A percentile compares a stretch with the other conserved stretches of the same genome.
phyloP scores from a whole-genome alignment of 305 asterid genomes.

The Rubia peregrina region DNA sequence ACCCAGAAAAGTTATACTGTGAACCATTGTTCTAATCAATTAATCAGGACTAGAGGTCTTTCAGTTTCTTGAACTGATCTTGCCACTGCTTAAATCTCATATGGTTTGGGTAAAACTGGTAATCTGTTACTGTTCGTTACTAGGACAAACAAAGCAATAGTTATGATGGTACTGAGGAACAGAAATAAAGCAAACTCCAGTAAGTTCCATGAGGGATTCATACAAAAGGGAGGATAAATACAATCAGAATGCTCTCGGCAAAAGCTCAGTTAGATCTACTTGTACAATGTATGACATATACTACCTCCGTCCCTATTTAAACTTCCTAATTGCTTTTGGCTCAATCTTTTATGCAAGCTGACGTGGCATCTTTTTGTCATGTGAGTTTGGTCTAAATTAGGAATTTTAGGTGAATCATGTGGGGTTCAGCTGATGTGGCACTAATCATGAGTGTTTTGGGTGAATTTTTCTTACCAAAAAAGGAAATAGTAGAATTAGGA shows the following conservation, averaged over 20 bases:
- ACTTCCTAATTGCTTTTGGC: no score
- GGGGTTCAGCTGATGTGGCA: no score
- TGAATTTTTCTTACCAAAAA: no score
- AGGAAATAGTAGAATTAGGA: no score
- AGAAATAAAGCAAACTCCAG: no score
- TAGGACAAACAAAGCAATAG: background rate
- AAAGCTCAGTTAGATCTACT: background rate
- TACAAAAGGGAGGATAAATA: background rate
- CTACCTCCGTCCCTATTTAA: background rate
- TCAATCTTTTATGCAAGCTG: no score
- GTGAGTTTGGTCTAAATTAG: no score
- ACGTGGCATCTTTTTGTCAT: no score
- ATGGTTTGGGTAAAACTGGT: background rate
- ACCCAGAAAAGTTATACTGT: background rate
- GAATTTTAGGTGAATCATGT: no score
- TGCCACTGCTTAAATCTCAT: background rate
- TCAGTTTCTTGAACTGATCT: background rate
- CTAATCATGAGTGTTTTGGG: no score
- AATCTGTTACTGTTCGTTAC: background rate
- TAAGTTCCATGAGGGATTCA: background rate
- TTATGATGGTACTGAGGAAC: no score
- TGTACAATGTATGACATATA: background rate
- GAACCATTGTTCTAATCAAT: background rate
- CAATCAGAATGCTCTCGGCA: background rate
- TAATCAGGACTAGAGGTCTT: background rate